Base-by-base conservation (phyloP, 768 basidiomycete genomes). In the Postia placenta region DNA sequence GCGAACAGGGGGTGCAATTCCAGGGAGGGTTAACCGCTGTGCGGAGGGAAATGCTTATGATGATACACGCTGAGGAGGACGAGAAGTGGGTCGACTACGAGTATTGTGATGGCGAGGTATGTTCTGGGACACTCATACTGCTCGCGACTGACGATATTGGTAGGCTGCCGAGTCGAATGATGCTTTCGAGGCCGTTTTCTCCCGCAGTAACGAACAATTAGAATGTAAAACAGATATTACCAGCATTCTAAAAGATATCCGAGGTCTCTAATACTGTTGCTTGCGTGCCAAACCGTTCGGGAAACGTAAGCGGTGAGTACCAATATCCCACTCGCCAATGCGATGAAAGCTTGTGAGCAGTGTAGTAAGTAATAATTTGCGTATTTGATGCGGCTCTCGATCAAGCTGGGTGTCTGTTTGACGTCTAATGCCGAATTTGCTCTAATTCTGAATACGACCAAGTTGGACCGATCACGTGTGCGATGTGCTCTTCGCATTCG, bases 51-150 rank as follows among this genome's bases (percentile, higher is more conserved):
- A 88, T 92, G 77, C 64, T 92, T 20, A 73, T 77, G 42, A 70
- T 75, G n/a, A 80, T 90, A 33, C 77, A 86, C 24, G 69, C 69
- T 2, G 89, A 92, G 60, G 85, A 89, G 58, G 88, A 90, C 46
- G 89, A 89, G 60, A 67, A 66, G 45, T 92, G 89, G 89, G 69
- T 81, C 57, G 70, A 79, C 40, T 69, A 88, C 20, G 73, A 81
- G 42, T 90, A 82, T 62, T 80, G 70, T 57, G 81, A 81, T 55
- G 73, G 72, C 33, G 74, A 79, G 68, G 89, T 91, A 53, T 48
- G 78, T 5, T 43, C 12, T 35, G 19, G 43, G 39, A 4, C 19
- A 23, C 23, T 55, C 55, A 42, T 5, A 7, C 7, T 4, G 24
- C 46, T 45, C 25, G 5, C 5, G 2, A 15, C 23, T 47, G 24